A percentile compares a stretch with the other conserved stretches of the same genome.
These are phyloP conservation scores for Leptographium radiaticola DNA, from an alignment of 2,329 filamentous ascomycete genomes.

Conservation along the genomic window DNA sequence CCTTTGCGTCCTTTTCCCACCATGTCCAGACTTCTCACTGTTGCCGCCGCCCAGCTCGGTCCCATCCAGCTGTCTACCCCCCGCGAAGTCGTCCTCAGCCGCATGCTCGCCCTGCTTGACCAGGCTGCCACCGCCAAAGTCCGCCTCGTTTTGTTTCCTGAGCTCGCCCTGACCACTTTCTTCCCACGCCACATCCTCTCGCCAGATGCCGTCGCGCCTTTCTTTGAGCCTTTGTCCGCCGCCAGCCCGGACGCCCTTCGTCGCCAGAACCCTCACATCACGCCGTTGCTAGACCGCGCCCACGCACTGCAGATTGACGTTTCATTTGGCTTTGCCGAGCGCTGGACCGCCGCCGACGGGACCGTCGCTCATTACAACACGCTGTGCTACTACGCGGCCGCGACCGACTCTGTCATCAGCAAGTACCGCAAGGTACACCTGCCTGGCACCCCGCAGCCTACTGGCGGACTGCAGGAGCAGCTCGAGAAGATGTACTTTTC, in stretches of 20 bases:
- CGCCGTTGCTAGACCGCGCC: slow-evolving; percentile 34
- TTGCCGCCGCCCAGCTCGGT: slow-evolving; percentile 41
- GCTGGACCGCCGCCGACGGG: slow-evolving; percentile 15
- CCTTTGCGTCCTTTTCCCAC: background rate
- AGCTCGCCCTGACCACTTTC: slow-evolving; percentile 41
- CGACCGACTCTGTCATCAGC: slow-evolving; percentile 24
- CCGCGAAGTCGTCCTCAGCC: slow-evolving; percentile 26
- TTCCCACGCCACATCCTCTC: slow-evolving; percentile 37
- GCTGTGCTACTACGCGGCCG: slow-evolving; percentile 34
- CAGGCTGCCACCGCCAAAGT: slow-evolving; percentile 28
- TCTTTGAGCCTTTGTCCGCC: slow-evolving; percentile 35
- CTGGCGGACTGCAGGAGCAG: slow-evolving; percentile 23
- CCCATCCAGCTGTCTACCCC: slow-evolving; percentile 22
- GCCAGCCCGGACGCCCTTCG: slow-evolving; percentile 15
- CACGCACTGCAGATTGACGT: slow-evolving; percentile 32
- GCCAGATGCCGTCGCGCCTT: slow-evolving; percentile 26
- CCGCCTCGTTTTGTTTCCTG: slow-evolving; percentile 37
- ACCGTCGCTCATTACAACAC: slow-evolving; percentile 32
- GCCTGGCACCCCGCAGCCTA: slow-evolving; percentile 35
- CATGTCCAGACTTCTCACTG: slow-evolving; percentile 7
- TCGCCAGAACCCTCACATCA: slow-evolving; percentile 25
- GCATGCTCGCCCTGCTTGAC: slow-evolving; percentile 37
- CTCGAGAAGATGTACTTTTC: slow-evolving; percentile 42
- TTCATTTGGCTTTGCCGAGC: slow-evolving; percentile 37
- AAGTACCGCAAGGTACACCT: slow-evolving; percentile 44